Percentiles rank a stretch among this genome's conserved stretches.
Evolutionary conservation across 306 rosid genomes (phyloP).

Genomic region (Geum urbanum): DNA sequence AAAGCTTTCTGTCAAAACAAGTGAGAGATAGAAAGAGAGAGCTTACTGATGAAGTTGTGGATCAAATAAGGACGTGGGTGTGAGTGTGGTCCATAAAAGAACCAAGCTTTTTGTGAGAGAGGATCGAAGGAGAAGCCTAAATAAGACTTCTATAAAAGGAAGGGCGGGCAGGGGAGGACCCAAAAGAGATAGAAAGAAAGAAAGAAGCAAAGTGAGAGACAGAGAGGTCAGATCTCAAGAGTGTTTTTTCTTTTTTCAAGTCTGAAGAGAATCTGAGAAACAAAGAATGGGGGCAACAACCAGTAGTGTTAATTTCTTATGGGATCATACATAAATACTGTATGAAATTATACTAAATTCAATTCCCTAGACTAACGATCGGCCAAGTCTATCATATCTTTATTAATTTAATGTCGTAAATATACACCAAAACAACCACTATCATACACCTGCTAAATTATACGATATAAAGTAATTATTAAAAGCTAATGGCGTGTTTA

Average conservation of each 20-base stretch:
- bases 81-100: neutral
- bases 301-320: neutral
- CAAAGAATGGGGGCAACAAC: too few species aligned
- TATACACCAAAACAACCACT: too few species aligned
- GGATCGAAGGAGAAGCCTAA: conserved; percentile 5
- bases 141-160: neutral
- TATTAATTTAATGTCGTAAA: too few species aligned
- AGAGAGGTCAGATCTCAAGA: conserved; percentile 12
- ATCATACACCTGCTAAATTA: too few species aligned
- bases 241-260: neutral
- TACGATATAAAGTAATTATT: too few species aligned
- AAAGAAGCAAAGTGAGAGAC: neutral
- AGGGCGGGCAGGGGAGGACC: neutral
- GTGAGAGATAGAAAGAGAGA: neutral
- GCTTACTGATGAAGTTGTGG: conserved; percentile 24
- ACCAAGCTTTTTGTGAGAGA: neutral
- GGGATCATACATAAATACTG: too few species aligned
- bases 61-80: conserved; percentile 7
- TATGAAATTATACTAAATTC: too few species aligned
- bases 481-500: too few species aligned
- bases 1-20: neutral
- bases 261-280: neutral
- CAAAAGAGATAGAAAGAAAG: neutral
- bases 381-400: too few species aligned
- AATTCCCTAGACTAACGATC: too few species aligned